phyloP scores from a whole-genome alignment of 2,329 filamentous ascomycete genomes.

The Cercospora sp. region DNA sequence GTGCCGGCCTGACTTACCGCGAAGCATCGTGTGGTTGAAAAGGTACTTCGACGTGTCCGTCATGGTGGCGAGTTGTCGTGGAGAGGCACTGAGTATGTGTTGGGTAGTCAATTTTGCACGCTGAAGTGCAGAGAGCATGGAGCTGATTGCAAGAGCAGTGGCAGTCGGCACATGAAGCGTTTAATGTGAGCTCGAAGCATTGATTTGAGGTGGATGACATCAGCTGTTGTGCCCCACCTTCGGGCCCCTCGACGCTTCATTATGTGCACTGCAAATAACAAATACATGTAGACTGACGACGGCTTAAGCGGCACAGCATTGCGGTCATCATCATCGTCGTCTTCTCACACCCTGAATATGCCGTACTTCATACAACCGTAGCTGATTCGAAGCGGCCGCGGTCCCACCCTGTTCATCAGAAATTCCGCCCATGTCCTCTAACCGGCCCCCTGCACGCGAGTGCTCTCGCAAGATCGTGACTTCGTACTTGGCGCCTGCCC shows the following conservation, averaged over 20 bases:
- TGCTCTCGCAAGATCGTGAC: not conserved
- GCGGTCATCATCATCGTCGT: not conserved
- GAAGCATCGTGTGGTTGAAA: conserved; percentile 59
- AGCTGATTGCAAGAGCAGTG: not conserved
- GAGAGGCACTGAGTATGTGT: conserved; percentile 1
- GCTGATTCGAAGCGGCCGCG: not conserved
- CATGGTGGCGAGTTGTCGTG: conserved; percentile 48
- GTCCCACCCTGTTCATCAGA: not conserved
- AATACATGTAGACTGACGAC: not conserved
- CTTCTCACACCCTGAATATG: not conserved
- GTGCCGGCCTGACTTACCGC: conserved; percentile 9
- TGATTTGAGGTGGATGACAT: not conserved
- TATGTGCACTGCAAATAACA: not conserved
- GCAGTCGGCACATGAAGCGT: not conserved
- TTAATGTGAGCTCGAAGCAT: not conserved
- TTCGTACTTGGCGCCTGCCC: conserved; percentile 1
- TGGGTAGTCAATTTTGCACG: conserved; percentile 17
- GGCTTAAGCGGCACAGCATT: conserved; percentile 1
- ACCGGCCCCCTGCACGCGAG: not conserved
- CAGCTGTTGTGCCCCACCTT: conserved; percentile 4
- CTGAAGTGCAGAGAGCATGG: conserved; percentile 18
- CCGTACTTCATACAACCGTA: not conserved
- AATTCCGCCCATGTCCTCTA: not conserved
- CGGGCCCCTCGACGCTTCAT: not conserved
- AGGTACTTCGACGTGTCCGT: conserved; percentile 65